Evolutionary conservation across 2,329 filamentous ascomycete species (phyloP), one percentile per base, ranked within the genome.

Genomic region (Paradendryphiella salina): DNA sequence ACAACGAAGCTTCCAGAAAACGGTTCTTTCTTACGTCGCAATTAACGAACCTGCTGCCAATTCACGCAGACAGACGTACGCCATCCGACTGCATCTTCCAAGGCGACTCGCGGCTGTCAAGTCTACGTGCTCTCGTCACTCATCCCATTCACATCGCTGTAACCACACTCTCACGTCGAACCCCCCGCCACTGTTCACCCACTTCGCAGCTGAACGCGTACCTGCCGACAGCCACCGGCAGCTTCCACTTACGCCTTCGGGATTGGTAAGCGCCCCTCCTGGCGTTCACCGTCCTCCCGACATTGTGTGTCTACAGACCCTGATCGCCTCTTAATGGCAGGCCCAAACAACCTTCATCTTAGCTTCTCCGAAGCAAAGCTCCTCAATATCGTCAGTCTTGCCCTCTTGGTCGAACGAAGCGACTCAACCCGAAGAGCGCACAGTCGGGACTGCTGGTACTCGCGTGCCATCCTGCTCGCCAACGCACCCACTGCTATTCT

Each of bases 321-420:
- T 63, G 59, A 58, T 60, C 51, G 57, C 52, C 49, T 42, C 37
- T 56, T 52, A 47, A 72, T 71, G 70, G 68, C 68, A 71, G 64
- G 58, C 50, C 38, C 61, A 32, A 56, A 53, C 41, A 66, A 70
- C 37, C 62, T 73, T 21, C 63, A 58, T 40, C 58, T 74, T 17
- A 67, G 56, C 53, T 57, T 55, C 29, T 37, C 68, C 47, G 72
- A 73, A 65, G 59, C 61, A 31, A 64, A 61, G 48, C 51, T 73
- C 42, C 63, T 73, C 36, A 60, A 72, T 48, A 56, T 69, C 47
- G 52, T 65, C 52, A 66, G 63, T 52, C 58, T 68, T n/a, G 37
- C 67, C 11, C 54, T 69, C 35, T 54, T 67, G 18, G 35, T 71
- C 40, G 56, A 69, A 31, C 59, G 62, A 46, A 67, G 63, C 59